Evolutionary conservation across 2,329 filamentous ascomycete genomes (phyloP).

Genomic region (Trichoderma harzianum): DNA sequence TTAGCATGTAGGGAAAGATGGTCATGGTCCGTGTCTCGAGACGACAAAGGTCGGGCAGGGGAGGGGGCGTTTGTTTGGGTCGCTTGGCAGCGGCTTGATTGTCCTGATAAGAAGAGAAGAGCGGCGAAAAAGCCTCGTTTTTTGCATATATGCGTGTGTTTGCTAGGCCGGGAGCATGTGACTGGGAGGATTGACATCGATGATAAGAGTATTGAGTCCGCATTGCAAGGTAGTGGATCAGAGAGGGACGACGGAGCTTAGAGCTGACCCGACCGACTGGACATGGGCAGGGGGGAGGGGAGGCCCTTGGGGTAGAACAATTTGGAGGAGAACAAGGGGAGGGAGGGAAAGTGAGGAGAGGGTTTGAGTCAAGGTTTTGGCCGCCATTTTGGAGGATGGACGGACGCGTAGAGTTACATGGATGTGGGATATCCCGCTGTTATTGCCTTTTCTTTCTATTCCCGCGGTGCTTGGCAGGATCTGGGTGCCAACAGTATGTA

Average conservation of each 20-base stretch:
- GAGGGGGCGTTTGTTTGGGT: not conserved
- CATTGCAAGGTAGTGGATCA: not conserved
- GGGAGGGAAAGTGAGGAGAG: not conserved
- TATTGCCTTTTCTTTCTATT: not conserved
- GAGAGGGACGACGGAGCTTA: not conserved
- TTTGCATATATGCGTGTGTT: not conserved
- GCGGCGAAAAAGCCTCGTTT: not conserved
- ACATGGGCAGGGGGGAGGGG: not conserved
- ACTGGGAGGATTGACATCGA: not conserved
- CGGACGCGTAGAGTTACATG: not conserved
- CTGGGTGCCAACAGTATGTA: not conserved
- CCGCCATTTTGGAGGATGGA: not conserved
- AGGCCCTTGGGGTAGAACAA: not conserved
- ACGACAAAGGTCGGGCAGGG: not conserved
- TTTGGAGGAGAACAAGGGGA: not conserved
- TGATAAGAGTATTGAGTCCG: not conserved
- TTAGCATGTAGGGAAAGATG: not conserved
- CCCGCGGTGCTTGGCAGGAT: not conserved
- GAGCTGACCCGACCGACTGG: conserved; percentile 14
- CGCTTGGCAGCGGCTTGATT: not conserved
- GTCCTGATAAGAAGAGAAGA: not conserved
- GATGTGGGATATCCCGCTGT: not conserved
- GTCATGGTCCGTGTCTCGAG: not conserved
- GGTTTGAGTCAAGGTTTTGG: not conserved
- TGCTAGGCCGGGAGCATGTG: not conserved